Conservation (phyloP, 1,139 yeast genomes). For the Suhomyces kunorum region DNA sequence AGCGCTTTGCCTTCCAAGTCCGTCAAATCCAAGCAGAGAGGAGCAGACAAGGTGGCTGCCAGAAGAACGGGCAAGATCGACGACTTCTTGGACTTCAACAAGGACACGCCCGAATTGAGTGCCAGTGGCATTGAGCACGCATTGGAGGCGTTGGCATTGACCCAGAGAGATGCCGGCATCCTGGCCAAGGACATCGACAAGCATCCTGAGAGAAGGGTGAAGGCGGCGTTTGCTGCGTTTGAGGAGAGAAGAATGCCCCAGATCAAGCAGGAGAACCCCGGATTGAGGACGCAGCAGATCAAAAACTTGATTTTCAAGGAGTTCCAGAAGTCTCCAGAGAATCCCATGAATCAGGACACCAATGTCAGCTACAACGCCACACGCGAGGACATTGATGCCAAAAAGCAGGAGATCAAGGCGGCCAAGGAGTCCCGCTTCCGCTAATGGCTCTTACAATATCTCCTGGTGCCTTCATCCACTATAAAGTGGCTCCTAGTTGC, state of each 20-base stretch:
- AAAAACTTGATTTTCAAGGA: slow-evolving; percentile 76
- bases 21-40: slow-evolving; percentile 55
- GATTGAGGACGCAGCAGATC: slow-evolving; percentile 75
- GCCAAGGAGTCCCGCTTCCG: slow-evolving; percentile 46
- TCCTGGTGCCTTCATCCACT: too few relatives aligned
- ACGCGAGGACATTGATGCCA: slow-evolving; percentile 50
- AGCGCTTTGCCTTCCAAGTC: slow-evolving; percentile 62
- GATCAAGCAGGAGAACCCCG: slow-evolving; percentile 74
- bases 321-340: slow-evolving; percentile 76
- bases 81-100: slow-evolving; percentile 56
- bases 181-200: slow-evolving; percentile 69
- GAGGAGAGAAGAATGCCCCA: slow-evolving; percentile 77
- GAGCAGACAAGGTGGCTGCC: slow-evolving; percentile 69
- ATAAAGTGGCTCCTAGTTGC: too few relatives aligned
- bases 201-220: slow-evolving; percentile 87
- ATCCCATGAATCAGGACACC: slow-evolving; percentile 82
- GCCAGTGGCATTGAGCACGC: slow-evolving; percentile 82
- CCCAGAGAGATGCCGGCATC: slow-evolving; percentile 56
- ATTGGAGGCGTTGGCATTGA: slow-evolving; percentile 71
- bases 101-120: slow-evolving; percentile 54
- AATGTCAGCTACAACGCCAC: slow-evolving; percentile 64
- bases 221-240: slow-evolving; percentile 74
- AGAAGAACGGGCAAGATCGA: slow-evolving; percentile 66
- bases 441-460: too few relatives aligned
- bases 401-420: slow-evolving; percentile 53